phyloP scores from a whole-genome alignment of 352 stramenopile genomes.

The Elongisporangium undulatum region DNA sequence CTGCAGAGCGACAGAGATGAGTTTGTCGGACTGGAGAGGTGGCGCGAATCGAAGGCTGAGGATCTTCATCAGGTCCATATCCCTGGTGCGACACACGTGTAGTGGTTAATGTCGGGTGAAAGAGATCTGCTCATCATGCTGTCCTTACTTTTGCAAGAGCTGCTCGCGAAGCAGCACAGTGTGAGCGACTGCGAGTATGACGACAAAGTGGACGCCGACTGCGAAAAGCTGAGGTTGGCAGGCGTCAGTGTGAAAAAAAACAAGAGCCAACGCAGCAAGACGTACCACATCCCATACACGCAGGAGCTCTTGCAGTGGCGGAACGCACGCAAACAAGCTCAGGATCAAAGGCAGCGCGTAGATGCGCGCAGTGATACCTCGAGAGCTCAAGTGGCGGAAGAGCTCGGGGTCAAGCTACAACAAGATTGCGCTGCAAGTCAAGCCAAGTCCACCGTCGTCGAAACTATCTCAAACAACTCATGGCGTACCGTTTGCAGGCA shows the following conservation, averaged over 20 bases:
- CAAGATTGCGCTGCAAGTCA: not conserved
- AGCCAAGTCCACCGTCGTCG: not conserved
- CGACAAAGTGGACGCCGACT: conserved; percentile 89
- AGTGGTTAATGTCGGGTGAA: not conserved
- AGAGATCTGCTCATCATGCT: not conserved
- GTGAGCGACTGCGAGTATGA: conserved; percentile 85
- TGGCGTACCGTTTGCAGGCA: conserved; percentile 56
- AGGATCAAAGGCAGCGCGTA: conserved; percentile 87
- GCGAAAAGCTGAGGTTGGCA: conserved; percentile 67
- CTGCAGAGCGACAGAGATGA: conserved; percentile 82
- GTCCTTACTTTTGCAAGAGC: conserved; percentile 65
- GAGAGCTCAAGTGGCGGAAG: conserved; percentile 68
- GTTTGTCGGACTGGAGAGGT: conserved; percentile 72
- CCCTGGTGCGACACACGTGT: conserved; percentile 19
- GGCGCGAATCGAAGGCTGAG: conserved; percentile 80
- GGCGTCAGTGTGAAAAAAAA: not conserved
- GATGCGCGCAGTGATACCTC: conserved; percentile 78
- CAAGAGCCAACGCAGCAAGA: not conserved
- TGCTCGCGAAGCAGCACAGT: conserved; percentile 85
- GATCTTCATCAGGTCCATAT: conserved; percentile 88
- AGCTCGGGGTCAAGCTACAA: conserved; percentile 75
- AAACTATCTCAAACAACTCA: not conserved
- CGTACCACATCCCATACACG: conserved; percentile 89
- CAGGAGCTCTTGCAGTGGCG: conserved; percentile 83
- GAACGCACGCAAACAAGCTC: conserved; percentile 89